Evolutionary conservation across 192 early-diverging fungal genomes (phyloP), one percentile per base, ranked within the genome.

Genomic region (Gaertneriomyces sp.): DNA sequence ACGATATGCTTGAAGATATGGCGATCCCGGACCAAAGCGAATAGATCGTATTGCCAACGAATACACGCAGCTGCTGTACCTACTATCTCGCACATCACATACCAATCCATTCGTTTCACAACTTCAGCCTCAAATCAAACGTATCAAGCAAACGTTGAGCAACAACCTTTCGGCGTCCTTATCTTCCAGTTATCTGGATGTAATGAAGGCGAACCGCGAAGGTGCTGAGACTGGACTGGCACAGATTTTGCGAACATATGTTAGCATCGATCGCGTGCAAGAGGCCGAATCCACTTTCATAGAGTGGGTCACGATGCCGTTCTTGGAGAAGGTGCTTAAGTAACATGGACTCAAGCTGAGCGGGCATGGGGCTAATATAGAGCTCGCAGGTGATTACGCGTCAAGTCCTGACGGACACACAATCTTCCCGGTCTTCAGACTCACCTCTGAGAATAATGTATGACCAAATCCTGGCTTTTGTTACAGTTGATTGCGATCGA

Each of bases 31-130:
- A 5, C 84, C 83, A 20, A 92, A 93, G 53, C 83, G 87, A 19
- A 78, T 92, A 19, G 91, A 92, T 60, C 83, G 90, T 17, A 89
- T 93, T 6, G 91, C 91, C 11, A 86, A 90, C 38, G 91, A 93
- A 74, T 93, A 82, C 64, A 92, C 92, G 58, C 90, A 93, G 57
- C 86, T 93, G 77, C 87, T 84, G 61, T 89, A 89, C 64, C 79
- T 92, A 6, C 85, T 90, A 1, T 77, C 74, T 14, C 75, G 78
- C 51, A 33, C 25, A 33, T 87, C 87, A 6, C 14, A 68, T 42
- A 56, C 61, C 5, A 66, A 86, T 16, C 75, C 87, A 1, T 89
- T 92, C 74, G 87, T 93, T 8, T 61, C 76, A n/a, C 85, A 88
- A 41, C 83, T 89, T 64, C 80, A 85, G 61, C 46, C 80, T 88